phyloP scores from a whole-genome alignment of 2,329 filamentous ascomycete species.

The Colletotrichum sp. region DNA sequence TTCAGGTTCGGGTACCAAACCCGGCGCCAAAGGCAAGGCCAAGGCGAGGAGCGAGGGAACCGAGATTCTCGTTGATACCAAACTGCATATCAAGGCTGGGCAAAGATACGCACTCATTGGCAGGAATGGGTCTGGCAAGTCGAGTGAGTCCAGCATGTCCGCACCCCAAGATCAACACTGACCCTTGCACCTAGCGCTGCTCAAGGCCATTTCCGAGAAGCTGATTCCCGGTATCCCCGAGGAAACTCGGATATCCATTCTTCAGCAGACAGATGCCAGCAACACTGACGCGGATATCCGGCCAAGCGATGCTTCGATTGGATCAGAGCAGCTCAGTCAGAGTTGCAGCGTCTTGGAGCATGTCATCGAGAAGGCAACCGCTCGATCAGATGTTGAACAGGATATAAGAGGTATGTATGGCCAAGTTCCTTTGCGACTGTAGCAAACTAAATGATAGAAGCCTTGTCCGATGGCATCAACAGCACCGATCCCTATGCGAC shows the following conservation, averaged over 20 bases:
- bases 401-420: conserved; percentile 60
- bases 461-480: conserved; percentile 66
- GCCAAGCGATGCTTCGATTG: not conserved
- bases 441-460: conserved; percentile 34
- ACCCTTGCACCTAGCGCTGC: conserved; percentile 54
- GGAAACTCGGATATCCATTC: conserved; percentile 66
- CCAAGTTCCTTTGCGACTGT: not conserved
- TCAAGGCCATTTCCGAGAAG: conserved; percentile 78
- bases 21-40: conserved; percentile 56
- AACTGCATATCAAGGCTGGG: conserved; percentile 74
- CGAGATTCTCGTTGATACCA: conserved; percentile 76
- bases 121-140: conserved; percentile 84
- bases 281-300: conserved; percentile 30
- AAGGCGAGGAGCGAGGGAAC: conserved; percentile 50
- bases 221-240: conserved; percentile 79
- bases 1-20: conserved; percentile 45
- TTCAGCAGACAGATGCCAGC: conserved; percentile 68
- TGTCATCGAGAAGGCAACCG: conserved; percentile 67
- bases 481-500: conserved; percentile 62
- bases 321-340: conserved; percentile 1
- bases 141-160: conserved; percentile 55
- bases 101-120: conserved; percentile 80
- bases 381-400: conserved; percentile 60
- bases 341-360: conserved; percentile 64
- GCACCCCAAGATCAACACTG: not conserved